Percentiles rank a stretch among this genome's conserved stretches.
These are phyloP conservation scores for Xylaria intraflava DNA, from an alignment of 495 filamentous ascomycete species.

Conservation along the genomic window DNA sequence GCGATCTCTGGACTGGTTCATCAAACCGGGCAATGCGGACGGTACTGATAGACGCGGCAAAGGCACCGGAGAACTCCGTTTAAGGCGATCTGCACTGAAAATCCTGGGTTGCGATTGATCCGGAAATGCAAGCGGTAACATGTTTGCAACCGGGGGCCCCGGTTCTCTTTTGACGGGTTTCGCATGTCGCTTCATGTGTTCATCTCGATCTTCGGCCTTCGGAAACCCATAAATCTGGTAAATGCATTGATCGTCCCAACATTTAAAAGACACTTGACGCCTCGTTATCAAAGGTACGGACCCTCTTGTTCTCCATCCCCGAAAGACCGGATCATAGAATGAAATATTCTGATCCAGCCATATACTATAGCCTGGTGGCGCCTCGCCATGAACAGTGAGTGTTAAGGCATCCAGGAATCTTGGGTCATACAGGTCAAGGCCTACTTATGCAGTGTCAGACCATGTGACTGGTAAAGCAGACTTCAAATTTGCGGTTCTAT, in stretches of 20 bases:
- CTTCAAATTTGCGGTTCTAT: slow-evolving; percentile 21
- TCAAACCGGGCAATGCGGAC: slow-evolving; percentile 33
- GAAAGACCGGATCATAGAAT: slow-evolving; percentile 40
- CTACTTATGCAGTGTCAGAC: slow-evolving; percentile 19
- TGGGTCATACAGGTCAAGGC: slow-evolving; percentile 38
- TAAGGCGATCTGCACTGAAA: slow-evolving; percentile 20
- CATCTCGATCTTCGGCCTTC: slow-evolving; percentile 39
- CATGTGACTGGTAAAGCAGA: neutral
- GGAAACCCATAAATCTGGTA: slow-evolving; percentile 47
- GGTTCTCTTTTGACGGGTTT: slow-evolving; percentile 36
- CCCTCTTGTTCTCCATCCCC: slow-evolving; percentile 35
- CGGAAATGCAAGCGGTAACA: slow-evolving; percentile 31
- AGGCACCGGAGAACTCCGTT: slow-evolving; percentile 19
- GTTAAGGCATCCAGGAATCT: slow-evolving; percentile 37
- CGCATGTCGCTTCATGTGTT: slow-evolving; percentile 40
- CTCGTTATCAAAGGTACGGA: slow-evolving; percentile 34
- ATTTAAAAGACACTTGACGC: slow-evolving; percentile 40
- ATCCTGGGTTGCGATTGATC: slow-evolving; percentile 31
- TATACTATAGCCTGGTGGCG: slow-evolving; percentile 36
- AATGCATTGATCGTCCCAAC: slow-evolving; percentile 44
- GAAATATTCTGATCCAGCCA: slow-evolving; percentile 43
- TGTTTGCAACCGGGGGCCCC: slow-evolving; percentile 35
- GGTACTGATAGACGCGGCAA: slow-evolving; percentile 36
- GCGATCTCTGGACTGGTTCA: slow-evolving; percentile 34
- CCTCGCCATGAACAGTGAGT: slow-evolving; percentile 30